Evolutionary conservation across 177 flowering plant species (phyloP).

Genomic region (Telopea speciosissima): DNA sequence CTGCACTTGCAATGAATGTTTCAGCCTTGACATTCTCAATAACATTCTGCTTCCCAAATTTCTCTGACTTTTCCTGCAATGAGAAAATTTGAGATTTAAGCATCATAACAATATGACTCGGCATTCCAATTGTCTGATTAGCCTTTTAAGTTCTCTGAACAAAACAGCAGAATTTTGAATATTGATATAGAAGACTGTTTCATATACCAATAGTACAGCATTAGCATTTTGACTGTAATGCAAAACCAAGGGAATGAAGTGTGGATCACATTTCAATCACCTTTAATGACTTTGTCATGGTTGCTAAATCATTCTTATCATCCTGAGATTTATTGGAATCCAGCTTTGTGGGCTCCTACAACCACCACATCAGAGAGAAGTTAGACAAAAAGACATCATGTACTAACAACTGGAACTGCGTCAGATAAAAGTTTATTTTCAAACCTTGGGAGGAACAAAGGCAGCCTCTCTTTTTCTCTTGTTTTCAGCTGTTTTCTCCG

Average conservation of each 20-base stretch:
- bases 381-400: not conserved
- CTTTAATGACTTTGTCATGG: conserved; percentile 57
- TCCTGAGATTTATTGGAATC: conserved; percentile 20
- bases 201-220: not conserved
- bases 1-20: conserved; percentile 45
- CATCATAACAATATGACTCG: not conserved
- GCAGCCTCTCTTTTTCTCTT: conserved; percentile 72
- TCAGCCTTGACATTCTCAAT: conserved; percentile 45
- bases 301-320: conserved; percentile 40
- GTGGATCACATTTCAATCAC: conserved; percentile 22
- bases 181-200: not conserved
- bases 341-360: conserved; percentile 45
- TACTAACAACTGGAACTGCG: not conserved
- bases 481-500: conserved; percentile 78
- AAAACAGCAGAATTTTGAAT: not conserved
- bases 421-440: not conserved
- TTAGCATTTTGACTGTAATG: not conserved
- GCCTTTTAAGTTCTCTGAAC: too few species aligned
- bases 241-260: not conserved
- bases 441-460: conserved; percentile 72
- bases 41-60: conserved; percentile 43
- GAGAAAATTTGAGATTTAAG: conserved; percentile 1
- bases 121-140: not conserved
- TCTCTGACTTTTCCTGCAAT: conserved; percentile 65
- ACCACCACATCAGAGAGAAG: not conserved